phyloP scores from a whole-genome alignment of 306 rosid species.

The Albizia julibrissin region DNA sequence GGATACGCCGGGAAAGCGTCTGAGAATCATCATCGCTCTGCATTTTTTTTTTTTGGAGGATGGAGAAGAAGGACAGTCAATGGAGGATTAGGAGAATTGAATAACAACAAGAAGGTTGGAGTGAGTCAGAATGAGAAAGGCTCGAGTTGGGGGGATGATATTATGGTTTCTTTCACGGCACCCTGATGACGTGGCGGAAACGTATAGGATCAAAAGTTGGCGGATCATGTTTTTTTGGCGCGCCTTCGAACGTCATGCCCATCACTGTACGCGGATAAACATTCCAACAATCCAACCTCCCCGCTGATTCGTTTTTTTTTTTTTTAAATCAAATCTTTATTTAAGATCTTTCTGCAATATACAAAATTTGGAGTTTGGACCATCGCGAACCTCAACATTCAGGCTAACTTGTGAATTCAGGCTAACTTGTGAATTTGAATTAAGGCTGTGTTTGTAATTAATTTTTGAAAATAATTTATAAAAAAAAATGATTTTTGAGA shows the following conservation, averaged over 20 bases:
- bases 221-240: background rate
- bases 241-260: background rate
- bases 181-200: background rate
- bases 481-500: too few species aligned
- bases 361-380: too few species aligned
- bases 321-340: too few species aligned
- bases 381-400: too few species aligned
- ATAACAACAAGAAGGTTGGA: background rate
- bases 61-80: background rate
- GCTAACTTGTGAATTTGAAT: too few species aligned
- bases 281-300: background rate
- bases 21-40: conserved; percentile 40
- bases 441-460: too few species aligned
- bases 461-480: too few species aligned
- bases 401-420: too few species aligned
- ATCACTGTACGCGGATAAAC: background rate
- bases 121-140: background rate
- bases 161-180: background rate
- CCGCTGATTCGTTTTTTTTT: background rate
- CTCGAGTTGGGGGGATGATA: background rate
- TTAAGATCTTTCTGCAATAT: too few species aligned
- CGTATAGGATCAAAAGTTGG: background rate
- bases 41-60: background rate
- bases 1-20: conserved; percentile 51
- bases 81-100: background rate